Evolutionary conservation across 441 rosid species (phyloP).

Genomic region (Viola pubescens): DNA sequence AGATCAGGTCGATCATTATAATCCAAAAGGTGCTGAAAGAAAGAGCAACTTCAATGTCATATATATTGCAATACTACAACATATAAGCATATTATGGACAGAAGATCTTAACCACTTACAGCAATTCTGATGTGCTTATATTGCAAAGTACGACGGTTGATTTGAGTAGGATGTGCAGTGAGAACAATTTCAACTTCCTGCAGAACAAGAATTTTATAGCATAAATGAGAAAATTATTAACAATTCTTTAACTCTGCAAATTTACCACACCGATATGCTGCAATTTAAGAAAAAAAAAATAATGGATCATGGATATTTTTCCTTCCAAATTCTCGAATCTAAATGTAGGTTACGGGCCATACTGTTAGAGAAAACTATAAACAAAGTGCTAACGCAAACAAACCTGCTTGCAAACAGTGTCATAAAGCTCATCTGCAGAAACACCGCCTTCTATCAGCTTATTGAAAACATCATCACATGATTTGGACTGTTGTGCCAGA

Average conservation of each 20-base stretch:
- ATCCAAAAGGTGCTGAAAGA: constrained; percentile 79
- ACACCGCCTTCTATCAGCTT: constrained; percentile 74
- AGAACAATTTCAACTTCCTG: constrained; percentile 98
- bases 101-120: constrained; percentile 36
- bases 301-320: not conserved
- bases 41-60: constrained; percentile 17
- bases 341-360: constrained; percentile 1
- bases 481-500: constrained; percentile 51
- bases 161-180: constrained; percentile 97
- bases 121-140: constrained; percentile 90
- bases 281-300: constrained; percentile 1
- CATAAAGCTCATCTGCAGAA: constrained; percentile 66
- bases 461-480: constrained; percentile 77
- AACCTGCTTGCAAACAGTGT: constrained; percentile 87
- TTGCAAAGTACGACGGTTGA: constrained; percentile 84
- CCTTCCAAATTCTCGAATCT: not conserved
- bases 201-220: constrained; percentile 20
- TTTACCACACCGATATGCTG: not conserved
- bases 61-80: constrained; percentile 8
- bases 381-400: constrained; percentile 9
- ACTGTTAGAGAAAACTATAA: constrained; percentile 2
- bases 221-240: constrained; percentile 4
- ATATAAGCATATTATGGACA: constrained; percentile 9
- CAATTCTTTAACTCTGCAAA: constrained; percentile 7
- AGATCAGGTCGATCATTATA: constrained; percentile 91